phyloP scores from a whole-genome alignment of 2,329 filamentous ascomycete species.

The Nemania diffusa region DNA sequence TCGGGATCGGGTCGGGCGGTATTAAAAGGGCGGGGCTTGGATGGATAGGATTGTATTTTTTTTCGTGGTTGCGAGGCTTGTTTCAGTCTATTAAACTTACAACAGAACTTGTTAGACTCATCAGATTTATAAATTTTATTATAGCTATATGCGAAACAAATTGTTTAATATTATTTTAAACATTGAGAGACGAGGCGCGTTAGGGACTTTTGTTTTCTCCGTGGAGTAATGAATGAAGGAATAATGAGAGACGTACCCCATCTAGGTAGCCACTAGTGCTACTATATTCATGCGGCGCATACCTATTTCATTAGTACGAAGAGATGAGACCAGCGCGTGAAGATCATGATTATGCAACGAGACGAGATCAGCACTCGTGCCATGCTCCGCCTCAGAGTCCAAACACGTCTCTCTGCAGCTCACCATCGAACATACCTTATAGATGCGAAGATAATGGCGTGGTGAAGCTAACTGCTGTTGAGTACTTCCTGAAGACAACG shows the following conservation, averaged over 20 bases:
- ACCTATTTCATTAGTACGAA: not conserved
- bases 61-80: conserved; percentile 10
- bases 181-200: not conserved
- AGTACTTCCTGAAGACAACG: not conserved
- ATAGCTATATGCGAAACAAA: not conserved
- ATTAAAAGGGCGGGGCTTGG: conserved; percentile 13
- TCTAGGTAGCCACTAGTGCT: not conserved
- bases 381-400: not conserved
- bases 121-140: conserved; percentile 13
- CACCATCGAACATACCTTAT: not conserved
- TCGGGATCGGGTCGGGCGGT: conserved; percentile 21
- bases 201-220: no score
- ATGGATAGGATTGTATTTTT: conserved; percentile 3
- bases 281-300: not conserved
- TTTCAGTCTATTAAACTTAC: conserved; percentile 13
- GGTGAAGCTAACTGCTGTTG: not conserved
- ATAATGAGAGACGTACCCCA: no score
- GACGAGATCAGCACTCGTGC: not conserved
- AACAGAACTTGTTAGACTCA: conserved; percentile 11
- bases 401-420: not conserved
- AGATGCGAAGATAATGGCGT: not conserved
- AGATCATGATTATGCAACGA: not conserved
- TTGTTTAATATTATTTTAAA: not conserved
- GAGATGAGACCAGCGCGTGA: not conserved
- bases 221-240: no score